phyloP scores from a whole-genome alignment of 441 rosid species.

The Croton laevigatus region DNA sequence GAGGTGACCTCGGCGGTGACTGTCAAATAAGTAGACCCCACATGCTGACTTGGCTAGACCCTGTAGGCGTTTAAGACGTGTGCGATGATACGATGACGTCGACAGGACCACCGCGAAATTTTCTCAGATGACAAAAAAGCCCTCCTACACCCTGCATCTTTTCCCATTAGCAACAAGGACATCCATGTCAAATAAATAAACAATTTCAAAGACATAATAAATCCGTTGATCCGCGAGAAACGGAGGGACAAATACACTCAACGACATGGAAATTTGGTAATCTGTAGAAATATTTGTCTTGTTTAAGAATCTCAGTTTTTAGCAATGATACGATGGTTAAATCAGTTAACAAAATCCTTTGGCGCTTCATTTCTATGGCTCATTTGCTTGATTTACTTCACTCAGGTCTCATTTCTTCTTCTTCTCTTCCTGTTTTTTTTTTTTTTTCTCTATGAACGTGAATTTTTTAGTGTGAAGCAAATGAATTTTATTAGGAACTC shows the following conservation, averaged over 20 bases:
- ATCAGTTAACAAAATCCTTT: slow-evolving; percentile 58
- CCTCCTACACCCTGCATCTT: neutral
- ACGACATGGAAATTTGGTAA: neutral
- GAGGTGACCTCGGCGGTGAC: neutral
- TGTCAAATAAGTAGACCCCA: neutral
- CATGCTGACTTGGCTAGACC: slow-evolving; percentile 19
- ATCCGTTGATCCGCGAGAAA: slow-evolving; percentile 14
- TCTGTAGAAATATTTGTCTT: neutral
- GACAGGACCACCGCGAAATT: neutral
- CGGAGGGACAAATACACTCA: neutral
- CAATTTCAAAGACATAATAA: neutral
- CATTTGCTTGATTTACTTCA: slow-evolving; percentile 85
- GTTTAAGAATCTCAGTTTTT: neutral
- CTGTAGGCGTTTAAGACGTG: slow-evolving; percentile 21
- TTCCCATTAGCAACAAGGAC: neutral
- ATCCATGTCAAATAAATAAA: slow-evolving; percentile 12
- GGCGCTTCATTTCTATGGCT: slow-evolving; percentile 91
- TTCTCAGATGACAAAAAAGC: slow-evolving; percentile 9
- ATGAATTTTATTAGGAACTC: neutral
- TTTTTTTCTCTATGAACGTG: neutral
- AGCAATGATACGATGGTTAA: slow-evolving; percentile 63
- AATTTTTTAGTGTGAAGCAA: neutral
- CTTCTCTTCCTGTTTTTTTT: too few relatives aligned
- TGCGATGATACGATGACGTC: neutral
- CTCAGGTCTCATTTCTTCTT: slow-evolving; percentile 54